A percentile compares a stretch with the other conserved stretches of the same genome.
These are phyloP conservation scores for Fremontodendron californicum DNA, from an alignment of 345 rosid genomes.

Conservation along the genomic window DNA sequence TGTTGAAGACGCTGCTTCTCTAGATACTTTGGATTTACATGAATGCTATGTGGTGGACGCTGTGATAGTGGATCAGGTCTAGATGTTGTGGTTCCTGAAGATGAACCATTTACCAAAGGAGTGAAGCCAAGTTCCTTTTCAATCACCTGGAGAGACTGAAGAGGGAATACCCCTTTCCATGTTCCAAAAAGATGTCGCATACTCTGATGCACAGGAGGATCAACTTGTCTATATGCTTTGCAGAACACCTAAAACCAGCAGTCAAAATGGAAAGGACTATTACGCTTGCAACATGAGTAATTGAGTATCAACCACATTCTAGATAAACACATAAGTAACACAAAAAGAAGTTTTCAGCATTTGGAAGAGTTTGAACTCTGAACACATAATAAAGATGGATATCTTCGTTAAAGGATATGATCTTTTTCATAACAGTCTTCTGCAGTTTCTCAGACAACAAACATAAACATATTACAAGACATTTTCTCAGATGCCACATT, in stretches of 20 bases:
- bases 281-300: conserved; percentile 2
- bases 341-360: background rate
- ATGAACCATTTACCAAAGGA: conserved; percentile 61
- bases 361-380: background rate
- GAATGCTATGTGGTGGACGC: conserved; percentile 85
- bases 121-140: conserved; percentile 90
- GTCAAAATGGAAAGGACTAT: background rate
- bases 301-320: background rate
- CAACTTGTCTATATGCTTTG: conserved; percentile 87
- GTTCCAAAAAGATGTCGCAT: conserved; percentile 99
- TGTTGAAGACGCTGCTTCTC: conserved; percentile 94
- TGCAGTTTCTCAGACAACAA: background rate
- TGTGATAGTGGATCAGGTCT: conserved; percentile 67
- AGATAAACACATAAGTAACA: background rate
- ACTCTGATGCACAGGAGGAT: conserved; percentile 64
- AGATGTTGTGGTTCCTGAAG: conserved; percentile 48
- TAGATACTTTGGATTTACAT: conserved; percentile 93
- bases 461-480: conserved; percentile 1
- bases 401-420: background rate
- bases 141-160: conserved; percentile 63
- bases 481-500: background rate
- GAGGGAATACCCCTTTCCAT: conserved; percentile 97
- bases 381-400: conserved; percentile 4
- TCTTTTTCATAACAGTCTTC: background rate
- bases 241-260: conserved; percentile 62